phyloP scores from a whole-genome alignment of 768 basidiomycete genomes.

The Amylocystis lapponica region DNA sequence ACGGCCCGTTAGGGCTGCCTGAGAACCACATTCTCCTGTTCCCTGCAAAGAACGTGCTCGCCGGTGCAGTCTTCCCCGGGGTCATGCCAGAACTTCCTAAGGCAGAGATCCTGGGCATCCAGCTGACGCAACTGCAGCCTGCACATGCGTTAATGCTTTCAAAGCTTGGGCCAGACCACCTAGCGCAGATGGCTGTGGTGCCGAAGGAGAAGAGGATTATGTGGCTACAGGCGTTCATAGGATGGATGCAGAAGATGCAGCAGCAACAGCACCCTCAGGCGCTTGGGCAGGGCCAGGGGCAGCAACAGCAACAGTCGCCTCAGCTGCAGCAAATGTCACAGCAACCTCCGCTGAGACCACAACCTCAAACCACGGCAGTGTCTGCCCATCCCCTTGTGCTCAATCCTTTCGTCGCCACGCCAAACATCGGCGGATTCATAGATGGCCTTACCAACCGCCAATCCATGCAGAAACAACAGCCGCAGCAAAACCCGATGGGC shows the following conservation, averaged over 20 bases:
- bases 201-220: slow-evolving; percentile 14
- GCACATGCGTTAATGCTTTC: slow-evolving; percentile 5
- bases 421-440: too few species aligned
- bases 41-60: slow-evolving; percentile 28
- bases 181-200: slow-evolving; percentile 7
- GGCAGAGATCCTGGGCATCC: neutral
- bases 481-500: too few species aligned
- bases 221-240: slow-evolving; percentile 2
- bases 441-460: too few species aligned
- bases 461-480: too few species aligned
- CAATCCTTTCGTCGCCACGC: too few species aligned
- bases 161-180: slow-evolving; percentile 8
- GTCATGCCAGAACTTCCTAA: slow-evolving; percentile 50
- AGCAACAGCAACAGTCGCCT: slow-evolving; percentile 14
- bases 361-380: neutral
- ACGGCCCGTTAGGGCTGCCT: slow-evolving; percentile 34
- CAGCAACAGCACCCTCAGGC: slow-evolving; percentile 16
- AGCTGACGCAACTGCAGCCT: slow-evolving; percentile 3
- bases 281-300: slow-evolving; percentile 10
- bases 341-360: neutral
- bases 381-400: neutral
- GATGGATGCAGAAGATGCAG: slow-evolving; percentile 10
- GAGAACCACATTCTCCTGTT: slow-evolving; percentile 47
- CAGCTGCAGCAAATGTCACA: neutral
- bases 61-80: slow-evolving; percentile 44